phyloP scores from a whole-genome alignment of 169 alveolate genomes.

The Plasmodium cynomolgi region DNA sequence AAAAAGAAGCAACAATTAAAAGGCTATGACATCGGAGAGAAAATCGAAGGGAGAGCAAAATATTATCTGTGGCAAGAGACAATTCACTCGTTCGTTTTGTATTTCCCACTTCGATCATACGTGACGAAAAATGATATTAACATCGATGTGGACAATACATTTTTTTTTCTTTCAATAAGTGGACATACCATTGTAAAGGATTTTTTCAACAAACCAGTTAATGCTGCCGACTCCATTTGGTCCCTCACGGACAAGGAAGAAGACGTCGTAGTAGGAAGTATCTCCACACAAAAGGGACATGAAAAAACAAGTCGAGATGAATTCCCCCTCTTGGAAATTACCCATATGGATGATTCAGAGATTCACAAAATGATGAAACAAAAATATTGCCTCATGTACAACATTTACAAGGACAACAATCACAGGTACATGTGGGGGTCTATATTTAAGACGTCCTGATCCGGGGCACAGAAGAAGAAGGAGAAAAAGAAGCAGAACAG shows the following conservation, averaged over 20 bases:
- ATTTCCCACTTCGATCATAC: slow-evolving; percentile 44
- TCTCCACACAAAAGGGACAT: not conserved
- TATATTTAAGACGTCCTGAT: slow-evolving; percentile 49
- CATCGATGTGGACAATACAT: slow-evolving; percentile 45
- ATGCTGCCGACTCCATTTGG: slow-evolving; percentile 64
- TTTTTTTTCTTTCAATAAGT: slow-evolving; percentile 31
- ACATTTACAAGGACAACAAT: slow-evolving; percentile 72
- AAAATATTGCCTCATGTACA: slow-evolving; percentile 32
- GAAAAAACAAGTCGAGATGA: not conserved
- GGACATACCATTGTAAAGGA: slow-evolving; percentile 55
- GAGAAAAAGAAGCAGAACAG: not conserved
- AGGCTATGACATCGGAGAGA: slow-evolving; percentile 74
- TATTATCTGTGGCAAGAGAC: slow-evolving; percentile 66
- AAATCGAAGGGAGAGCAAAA: slow-evolving; percentile 64
- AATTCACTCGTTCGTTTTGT: slow-evolving; percentile 38
- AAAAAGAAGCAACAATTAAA: slow-evolving; percentile 71
- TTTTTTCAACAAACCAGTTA: slow-evolving; percentile 45
- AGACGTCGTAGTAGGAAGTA: not conserved
- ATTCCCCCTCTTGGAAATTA: slow-evolving; percentile 33
- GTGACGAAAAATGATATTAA: slow-evolving; percentile 29
- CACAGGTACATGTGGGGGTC: slow-evolving; percentile 77
- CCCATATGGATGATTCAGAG: slow-evolving; percentile 22
- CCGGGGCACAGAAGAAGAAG: not conserved
- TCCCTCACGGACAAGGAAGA: slow-evolving; percentile 27
- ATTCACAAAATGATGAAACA: slow-evolving; percentile 19